phyloP scores from a whole-genome alignment of 331 rosid species.

The Cydonia oblonga region DNA sequence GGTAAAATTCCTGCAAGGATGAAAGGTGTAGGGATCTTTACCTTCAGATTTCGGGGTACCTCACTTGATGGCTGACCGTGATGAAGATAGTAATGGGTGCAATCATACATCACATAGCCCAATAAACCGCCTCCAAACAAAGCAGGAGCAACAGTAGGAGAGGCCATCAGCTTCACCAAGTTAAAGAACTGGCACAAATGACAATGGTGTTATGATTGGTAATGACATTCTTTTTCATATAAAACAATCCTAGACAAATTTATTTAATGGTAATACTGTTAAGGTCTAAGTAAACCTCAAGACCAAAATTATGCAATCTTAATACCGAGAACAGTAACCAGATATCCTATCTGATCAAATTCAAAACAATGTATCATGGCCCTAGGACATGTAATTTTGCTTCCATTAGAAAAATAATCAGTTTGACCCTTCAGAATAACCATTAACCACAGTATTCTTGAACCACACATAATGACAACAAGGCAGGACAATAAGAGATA shows the following conservation, averaged over 20 bases:
- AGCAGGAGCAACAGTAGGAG: slow-evolving; percentile 73
- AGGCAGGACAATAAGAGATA: not conserved
- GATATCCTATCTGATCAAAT: not conserved
- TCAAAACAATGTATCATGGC: not conserved
- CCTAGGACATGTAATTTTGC: not conserved
- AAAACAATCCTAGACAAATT: not conserved
- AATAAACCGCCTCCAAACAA: slow-evolving; percentile 79
- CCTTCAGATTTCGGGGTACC: slow-evolving; percentile 59
- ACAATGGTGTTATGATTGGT: slow-evolving; percentile 15
- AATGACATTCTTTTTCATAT: not conserved
- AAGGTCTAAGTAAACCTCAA: not conserved
- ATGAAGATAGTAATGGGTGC: slow-evolving; percentile 89
- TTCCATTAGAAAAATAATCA: not conserved
- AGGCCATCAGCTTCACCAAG: slow-evolving; percentile 47
- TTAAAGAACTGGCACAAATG: slow-evolving; percentile 61
- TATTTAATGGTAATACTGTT: not conserved
- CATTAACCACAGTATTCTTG: not conserved
- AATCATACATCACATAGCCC: slow-evolving; percentile 90
- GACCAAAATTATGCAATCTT: not conserved
- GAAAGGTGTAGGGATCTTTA: slow-evolving; percentile 13
- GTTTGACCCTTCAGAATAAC: not conserved
- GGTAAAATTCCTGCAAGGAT: not conserved
- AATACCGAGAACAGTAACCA: not conserved
- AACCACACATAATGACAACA: not conserved
- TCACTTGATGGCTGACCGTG: slow-evolving; percentile 71